Conservation (phyloP, 108 stramenopile species). For the Nitzschia inconspicua region DNA sequence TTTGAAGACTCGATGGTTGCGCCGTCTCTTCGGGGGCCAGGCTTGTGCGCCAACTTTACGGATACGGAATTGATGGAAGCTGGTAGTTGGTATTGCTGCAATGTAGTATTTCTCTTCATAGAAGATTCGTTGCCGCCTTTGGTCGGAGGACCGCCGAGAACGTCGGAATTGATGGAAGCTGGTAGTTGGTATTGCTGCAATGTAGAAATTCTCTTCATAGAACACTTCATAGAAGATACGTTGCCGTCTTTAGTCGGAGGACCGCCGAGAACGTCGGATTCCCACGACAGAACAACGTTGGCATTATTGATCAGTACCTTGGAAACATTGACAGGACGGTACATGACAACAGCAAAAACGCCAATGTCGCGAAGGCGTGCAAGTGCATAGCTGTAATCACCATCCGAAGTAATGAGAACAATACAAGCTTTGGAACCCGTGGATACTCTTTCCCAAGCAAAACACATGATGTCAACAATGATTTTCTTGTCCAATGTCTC, state of each 20-base stretch:
- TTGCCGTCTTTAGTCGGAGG: no score
- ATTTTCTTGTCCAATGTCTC: constrained; percentile 28
- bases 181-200: neutral
- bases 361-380: constrained; percentile 3
- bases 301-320: constrained; percentile 5
- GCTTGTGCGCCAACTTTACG: neutral
- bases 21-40: no score
- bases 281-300: constrained; percentile 3
- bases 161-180: no score
- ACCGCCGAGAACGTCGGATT: constrained; percentile 4
- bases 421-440: constrained; percentile 4
- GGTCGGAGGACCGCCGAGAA: constrained; percentile 1
- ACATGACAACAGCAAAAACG: constrained; percentile 7
- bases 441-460: neutral
- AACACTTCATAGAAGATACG: no score
- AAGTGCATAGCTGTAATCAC: constrained; percentile 11
- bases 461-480: constrained; percentile 15
- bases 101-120: no score
- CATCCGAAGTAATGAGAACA: constrained; percentile 19
- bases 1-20: no score
- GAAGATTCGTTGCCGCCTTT: no score
- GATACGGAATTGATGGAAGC: no score
- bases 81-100: no score
- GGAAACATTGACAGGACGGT: constrained; percentile 8
- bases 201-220: neutral